Conservation (phyloP, 192 early-diverging fungal species). For the Pilobolus umbonatus region DNA sequence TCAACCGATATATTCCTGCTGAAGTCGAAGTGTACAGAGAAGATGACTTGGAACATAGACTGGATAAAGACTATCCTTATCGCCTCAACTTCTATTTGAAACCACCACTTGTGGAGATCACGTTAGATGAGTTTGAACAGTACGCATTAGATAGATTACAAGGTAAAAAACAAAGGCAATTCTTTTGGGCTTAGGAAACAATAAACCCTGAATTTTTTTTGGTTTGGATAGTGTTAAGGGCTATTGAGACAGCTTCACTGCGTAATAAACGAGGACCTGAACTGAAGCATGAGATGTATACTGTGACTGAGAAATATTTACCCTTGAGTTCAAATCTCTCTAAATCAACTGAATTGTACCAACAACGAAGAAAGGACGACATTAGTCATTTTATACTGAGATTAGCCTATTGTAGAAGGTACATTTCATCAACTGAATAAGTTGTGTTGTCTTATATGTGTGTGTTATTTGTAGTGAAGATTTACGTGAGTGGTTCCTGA, state of each 20-base stretch:
- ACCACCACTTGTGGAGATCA: conserved; percentile 63
- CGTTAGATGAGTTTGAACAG: conserved; percentile 68
- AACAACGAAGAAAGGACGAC: conserved; percentile 74
- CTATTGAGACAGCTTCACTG: conserved; percentile 76
- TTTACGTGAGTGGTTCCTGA: conserved; percentile 70
- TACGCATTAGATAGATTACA: conserved; percentile 71
- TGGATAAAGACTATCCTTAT: conserved; percentile 29
- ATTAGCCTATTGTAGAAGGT: conserved; percentile 63
- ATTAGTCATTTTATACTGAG: conserved; percentile 79
- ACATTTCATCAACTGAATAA: conserved; percentile 11
- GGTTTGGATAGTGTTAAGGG: conserved; percentile 59
- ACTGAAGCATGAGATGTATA: conserved; percentile 45
- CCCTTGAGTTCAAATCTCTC: conserved; percentile 55
- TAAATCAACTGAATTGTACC: conserved; percentile 38
- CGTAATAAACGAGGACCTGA: conserved; percentile 61
- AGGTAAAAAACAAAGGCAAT: conserved; percentile 28
- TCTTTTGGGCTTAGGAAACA: neutral
- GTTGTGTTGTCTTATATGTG: neutral
- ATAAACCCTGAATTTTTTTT: neutral
- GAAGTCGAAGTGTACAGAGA: neutral
- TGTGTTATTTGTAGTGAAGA: conserved; percentile 46
- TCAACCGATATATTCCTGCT: conserved; percentile 11
- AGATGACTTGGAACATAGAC: neutral
- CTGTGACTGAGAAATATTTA: conserved; percentile 53
- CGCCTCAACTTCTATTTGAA: conserved; percentile 65